Base-by-base conservation (phyloP, 257 asterid species). In the Cinchona pubescens region DNA sequence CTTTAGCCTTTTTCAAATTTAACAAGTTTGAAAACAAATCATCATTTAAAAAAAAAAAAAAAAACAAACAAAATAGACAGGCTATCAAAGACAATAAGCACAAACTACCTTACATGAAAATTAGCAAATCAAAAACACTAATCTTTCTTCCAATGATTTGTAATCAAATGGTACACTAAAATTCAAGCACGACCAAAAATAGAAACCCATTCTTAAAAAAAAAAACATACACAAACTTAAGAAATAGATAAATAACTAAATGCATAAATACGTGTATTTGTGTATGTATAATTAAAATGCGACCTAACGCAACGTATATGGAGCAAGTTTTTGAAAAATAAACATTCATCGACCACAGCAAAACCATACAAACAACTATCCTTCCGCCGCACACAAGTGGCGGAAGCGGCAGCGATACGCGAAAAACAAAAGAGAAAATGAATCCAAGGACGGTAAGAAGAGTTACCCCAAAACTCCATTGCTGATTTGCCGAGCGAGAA, bases 391-490 rank as follows among this genome's bases (percentile, higher is more conserved):
- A 45, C 27, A 45, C 45, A 27, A 29, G 23, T 48, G 32, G 53
- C 59, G n/a, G 38, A 8, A 13, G 14, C 25, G 7, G 1, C 13
- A 34, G 0, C 38, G 3, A 37, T 9, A 58, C 4, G 34, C 4
- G 11, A 30, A 27, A 23, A 30, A 1, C 40, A 13, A 61, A 55
- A 18, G 14, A 23, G 63, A 21, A 69, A 29, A 32, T 14, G 16
- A 53, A 25, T 8, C 27, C 7, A 55, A 29, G 1, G 2, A 3
- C 12, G 19, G 3, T 14, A 46, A 48, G 78, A 48, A 76, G 61
- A 0, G 46, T 69, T 84, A 88, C 96, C 90, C 96, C 96, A 90
- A 63, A 90, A 90, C 82, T 88, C 89, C 96, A 88, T 90, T 45
- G 73, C 75, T 40, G 23, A 14, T 25, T 59, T 13, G 65, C 37